Base-by-base conservation (phyloP, 352 stramenopile species). In the Phytophthora aleatoria region DNA sequence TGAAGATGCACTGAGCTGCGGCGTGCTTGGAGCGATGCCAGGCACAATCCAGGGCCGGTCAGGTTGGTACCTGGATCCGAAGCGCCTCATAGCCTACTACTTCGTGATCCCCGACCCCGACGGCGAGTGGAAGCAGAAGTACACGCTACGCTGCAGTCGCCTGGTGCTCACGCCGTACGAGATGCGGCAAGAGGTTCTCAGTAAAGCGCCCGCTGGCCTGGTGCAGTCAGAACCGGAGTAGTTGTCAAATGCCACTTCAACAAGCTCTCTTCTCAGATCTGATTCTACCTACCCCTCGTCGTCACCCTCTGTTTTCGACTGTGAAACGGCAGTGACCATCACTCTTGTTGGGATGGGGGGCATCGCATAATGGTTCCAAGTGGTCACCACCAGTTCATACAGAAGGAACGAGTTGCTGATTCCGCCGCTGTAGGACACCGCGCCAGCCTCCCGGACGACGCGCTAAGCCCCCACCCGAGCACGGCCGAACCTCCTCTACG, bases 21-120 rank as follows among this genome's bases (percentile, higher is more conserved):
- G 81, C 15, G 80, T 93, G 36, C 73, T 93, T 1, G 85, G 85
- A 24, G 85, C 82, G 4, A 91, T 91, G 82, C 82, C 85, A 3
- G 76, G 83, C 16, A 91, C 79, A 0, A 64, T 71, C 2, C 83
- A 94, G 59, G 85, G 83, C 33, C 71, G 63, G 5, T 85, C 77
- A 1, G 83, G 85, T 11, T 92, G 85, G 81, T 94, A 94, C 61
- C 71, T 92, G 65, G 81, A 94, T 69, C 79, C 79, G 8, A 88
- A 88, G 73, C 85, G 75, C 15, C 68, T 87, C 50, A 77, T 87
- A 47, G 85, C 85, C 45, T 91, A 94, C 68, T 92, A 90, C 70
- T 94, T 94, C 45, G 65, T 70, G 12, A 76, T 94, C 36, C 56
- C 73, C 6, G 35, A 77, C 2, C 68, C 74, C 43, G 67, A 77